Conservation (phyloP, 2,329 filamentous ascomycete genomes). For the Hypoxylon sp. region DNA sequence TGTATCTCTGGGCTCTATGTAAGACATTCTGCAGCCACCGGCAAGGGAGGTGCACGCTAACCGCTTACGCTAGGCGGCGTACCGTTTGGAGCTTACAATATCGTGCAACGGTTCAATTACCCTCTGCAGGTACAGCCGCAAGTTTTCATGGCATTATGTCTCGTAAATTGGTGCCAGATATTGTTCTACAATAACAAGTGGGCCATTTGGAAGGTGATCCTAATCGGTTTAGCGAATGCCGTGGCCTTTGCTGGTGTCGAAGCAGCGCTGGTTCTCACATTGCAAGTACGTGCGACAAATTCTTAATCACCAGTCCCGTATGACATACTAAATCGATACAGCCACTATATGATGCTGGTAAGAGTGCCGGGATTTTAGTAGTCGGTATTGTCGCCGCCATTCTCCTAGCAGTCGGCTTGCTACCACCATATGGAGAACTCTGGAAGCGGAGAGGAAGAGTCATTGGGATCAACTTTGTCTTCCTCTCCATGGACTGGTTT, state of each 20-base stretch:
- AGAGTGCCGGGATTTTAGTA: conserved; percentile 67
- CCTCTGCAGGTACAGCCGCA: conserved; percentile 62
- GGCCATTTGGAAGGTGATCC: conserved; percentile 62
- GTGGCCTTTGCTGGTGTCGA: conserved; percentile 67
- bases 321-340: conserved; percentile 48
- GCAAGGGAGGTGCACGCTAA: neutral
- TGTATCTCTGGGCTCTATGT: conserved; percentile 75
- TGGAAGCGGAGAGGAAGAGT: conserved; percentile 74
- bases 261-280: conserved; percentile 68
- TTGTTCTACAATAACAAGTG: conserved; percentile 61
- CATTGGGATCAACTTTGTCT: conserved; percentile 72
- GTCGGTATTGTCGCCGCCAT: conserved; percentile 72
- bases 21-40: conserved; percentile 33
- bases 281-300: conserved; percentile 60
- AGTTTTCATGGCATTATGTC: conserved; percentile 58
- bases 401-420: conserved; percentile 68
- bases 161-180: conserved; percentile 59
- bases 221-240: conserved; percentile 59
- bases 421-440: conserved; percentile 74
- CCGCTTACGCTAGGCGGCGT: conserved; percentile 54
- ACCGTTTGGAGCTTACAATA: conserved; percentile 59
- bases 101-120: conserved; percentile 61
- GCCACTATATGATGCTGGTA: conserved; percentile 68
- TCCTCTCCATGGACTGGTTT: conserved; percentile 71
- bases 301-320: neutral